These are phyloP conservation scores for Nicotiana undulata DNA, from an alignment of 257 asterid species.

Conservation along the genomic window DNA sequence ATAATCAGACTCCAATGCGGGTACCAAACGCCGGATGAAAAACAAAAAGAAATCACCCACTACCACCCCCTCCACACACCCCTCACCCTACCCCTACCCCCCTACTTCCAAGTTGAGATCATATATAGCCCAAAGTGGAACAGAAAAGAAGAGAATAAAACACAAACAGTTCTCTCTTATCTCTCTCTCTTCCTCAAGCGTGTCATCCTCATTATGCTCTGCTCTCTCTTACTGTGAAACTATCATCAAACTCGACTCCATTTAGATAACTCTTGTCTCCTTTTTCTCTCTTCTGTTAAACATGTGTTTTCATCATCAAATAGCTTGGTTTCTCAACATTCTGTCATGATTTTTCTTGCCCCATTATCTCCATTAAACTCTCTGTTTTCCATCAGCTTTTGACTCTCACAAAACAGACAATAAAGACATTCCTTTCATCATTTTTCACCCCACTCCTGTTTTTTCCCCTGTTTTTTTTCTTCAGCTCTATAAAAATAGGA, in stretches of 20 bases:
- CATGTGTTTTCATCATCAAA: not conserved
- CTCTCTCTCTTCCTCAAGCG: conserved; percentile 20
- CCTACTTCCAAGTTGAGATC: not conserved
- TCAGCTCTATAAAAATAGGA: conserved; percentile 12
- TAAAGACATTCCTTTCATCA: conserved; percentile 26
- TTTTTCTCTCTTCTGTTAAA: conserved; percentile 7
- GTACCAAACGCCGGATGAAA: no score
- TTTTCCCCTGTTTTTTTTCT: not conserved
- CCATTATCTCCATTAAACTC: conserved; percentile 8
- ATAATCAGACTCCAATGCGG: no score
- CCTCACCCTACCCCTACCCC: no score
- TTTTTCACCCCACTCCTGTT: conserved; percentile 10
- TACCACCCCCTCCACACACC: no score
- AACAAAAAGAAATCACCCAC: no score
- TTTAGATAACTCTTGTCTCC: conserved; percentile 41
- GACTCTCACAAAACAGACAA: conserved; percentile 41
- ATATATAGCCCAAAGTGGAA: conserved; percentile 11
- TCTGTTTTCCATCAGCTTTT: conserved; percentile 42
- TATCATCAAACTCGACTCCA: conserved; percentile 19
- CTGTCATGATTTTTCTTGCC: no score
- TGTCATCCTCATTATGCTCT: conserved; percentile 24
- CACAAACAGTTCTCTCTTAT: conserved; percentile 3
- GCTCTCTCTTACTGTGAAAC: conserved; percentile 11
- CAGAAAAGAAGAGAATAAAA: conserved; percentile 9
- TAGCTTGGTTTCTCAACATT: not conserved